Percentiles rank a stretch among this genome's conserved stretches.
phyloP scores from a whole-genome alignment of 805 yeast genomes.

The Starmera pachycereana region DNA sequence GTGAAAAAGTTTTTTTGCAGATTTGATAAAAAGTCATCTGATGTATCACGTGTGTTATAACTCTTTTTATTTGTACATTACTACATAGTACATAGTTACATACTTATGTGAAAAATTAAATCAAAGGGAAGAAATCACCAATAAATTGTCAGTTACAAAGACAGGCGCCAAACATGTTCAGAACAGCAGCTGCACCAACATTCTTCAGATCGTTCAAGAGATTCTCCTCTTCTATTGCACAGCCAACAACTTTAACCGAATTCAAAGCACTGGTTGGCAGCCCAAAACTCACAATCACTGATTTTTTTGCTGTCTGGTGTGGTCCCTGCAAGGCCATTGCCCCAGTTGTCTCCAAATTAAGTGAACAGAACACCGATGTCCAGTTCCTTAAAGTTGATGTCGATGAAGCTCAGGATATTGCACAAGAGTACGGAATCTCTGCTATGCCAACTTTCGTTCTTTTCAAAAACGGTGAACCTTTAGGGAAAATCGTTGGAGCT shows the following conservation, averaged over 20 bases:
- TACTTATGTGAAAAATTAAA: too few relatives aligned
- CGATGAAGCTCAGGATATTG: slow-evolving; percentile 50
- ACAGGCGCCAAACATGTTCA: too few relatives aligned
- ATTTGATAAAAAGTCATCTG: too few relatives aligned
- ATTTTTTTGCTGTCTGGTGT: slow-evolving; percentile 69
- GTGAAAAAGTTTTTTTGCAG: too few relatives aligned
- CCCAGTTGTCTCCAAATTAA: slow-evolving; percentile 38
- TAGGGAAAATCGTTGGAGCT: slow-evolving; percentile 59
- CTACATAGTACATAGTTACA: too few relatives aligned
- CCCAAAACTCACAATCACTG: slow-evolving; percentile 41
- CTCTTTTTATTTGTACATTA: too few relatives aligned
- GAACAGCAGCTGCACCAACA: too few relatives aligned
- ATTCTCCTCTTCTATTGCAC: too few relatives aligned
- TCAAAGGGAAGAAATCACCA: too few relatives aligned
- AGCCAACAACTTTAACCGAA: slow-evolving; percentile 15
- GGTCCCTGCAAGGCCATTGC: slow-evolving; percentile 71
- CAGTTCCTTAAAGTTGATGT: slow-evolving; percentile 64
- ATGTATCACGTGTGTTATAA: too few relatives aligned
- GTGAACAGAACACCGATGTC: slow-evolving; percentile 33
- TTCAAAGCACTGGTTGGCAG: slow-evolving; percentile 25
- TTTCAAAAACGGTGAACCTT: slow-evolving; percentile 47
- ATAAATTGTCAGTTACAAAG: too few relatives aligned
- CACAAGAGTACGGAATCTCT: slow-evolving; percentile 46
- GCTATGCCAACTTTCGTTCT: slow-evolving; percentile 74
- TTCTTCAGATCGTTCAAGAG: too few relatives aligned